phyloP scores from a whole-genome alignment of 2,329 filamentous ascomycete genomes.

The Neofusicoccum cordaticola region DNA sequence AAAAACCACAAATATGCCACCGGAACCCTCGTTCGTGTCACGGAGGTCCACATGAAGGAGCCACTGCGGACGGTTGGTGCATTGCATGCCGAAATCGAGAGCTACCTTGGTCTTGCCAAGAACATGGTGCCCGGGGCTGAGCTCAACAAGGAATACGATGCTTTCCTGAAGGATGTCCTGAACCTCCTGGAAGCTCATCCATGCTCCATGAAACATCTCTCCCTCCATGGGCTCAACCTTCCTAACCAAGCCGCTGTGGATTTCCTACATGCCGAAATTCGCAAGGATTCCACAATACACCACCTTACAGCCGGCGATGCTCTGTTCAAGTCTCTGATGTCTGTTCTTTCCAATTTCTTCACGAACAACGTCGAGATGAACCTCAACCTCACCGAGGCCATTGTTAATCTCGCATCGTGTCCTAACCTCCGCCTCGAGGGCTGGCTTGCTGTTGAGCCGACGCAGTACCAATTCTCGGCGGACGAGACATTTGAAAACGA shows the following conservation, averaged over 20 bases:
- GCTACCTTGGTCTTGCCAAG: conserved; percentile 66
- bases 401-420: conserved; percentile 80
- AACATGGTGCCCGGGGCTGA: conserved; percentile 66
- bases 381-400: conserved; percentile 76
- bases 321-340: conserved; percentile 51
- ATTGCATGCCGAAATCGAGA: conserved; percentile 71
- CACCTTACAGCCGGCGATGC: conserved; percentile 60
- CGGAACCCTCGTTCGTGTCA: conserved; percentile 69
- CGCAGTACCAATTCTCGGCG: conserved; percentile 34
- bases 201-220: conserved; percentile 68
- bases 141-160: conserved; percentile 71
- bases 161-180: conserved; percentile 68
- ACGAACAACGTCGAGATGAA: conserved; percentile 91
- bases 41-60: conserved; percentile 53
- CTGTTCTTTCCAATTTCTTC: conserved; percentile 74
- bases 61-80: conserved; percentile 67
- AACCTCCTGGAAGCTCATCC: conserved; percentile 68
- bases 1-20: conserved; percentile 86
- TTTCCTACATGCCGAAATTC: conserved; percentile 49
- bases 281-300: conserved; percentile 61
- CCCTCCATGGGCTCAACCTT: conserved; percentile 58
- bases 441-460: conserved; percentile 79
- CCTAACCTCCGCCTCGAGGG: conserved; percentile 81
- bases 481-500: conserved; percentile 21
- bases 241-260: conserved; percentile 40